Evolutionary conservation across 2,329 filamentous ascomycete species (phyloP), one percentile per base, ranked within the genome.

Genomic region (Aspergillus pseudoviridinutans): DNA sequence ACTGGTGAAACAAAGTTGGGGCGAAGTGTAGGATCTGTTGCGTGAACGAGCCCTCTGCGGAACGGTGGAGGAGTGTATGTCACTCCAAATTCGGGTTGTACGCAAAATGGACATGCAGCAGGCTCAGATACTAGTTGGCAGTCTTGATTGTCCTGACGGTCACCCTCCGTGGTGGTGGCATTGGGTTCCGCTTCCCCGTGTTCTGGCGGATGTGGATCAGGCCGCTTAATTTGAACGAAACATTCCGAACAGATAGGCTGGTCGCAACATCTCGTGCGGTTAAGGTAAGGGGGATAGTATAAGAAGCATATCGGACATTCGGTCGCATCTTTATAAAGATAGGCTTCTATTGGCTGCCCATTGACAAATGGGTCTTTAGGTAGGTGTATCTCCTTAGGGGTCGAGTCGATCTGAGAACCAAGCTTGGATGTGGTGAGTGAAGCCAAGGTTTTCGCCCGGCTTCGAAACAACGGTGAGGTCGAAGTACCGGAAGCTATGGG

Each of bases 241-340:
- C 94, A 99, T 77, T 99, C 94, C 46, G 92, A 97, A 76, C 94
- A 99, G 61, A 99, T 97, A 5, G 90, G 83, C 72, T 99, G 94
- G 67, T 96, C 92, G 74, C 94, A 99, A 72, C 94, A 99, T 64
- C 94, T 83, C 0, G 94, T 99, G 63, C 87, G 89, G 76, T 99
- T 99, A 29, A 99, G 82, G 70, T 95, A 95, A 3, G 92, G 92
- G 0, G 94, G 94, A 65, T 97, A 99, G 66, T 92, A 95, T 54
- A 97, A 80, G 72, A 97, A 96, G 78, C 94, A 99, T 61, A 99
- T 96, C 4, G 94, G 93, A 68, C 94, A 99, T 71, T 99, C 94
- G 6, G 80, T 78, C 3, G 91, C 88, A 64, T 96, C 87, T 72
- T 96, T 96, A 80, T 99, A 99, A 1, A 99, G 79, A 63, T 91